Conservation (phyloP, 768 basidiomycete species). For the Phanerochaete sordida region DNA sequence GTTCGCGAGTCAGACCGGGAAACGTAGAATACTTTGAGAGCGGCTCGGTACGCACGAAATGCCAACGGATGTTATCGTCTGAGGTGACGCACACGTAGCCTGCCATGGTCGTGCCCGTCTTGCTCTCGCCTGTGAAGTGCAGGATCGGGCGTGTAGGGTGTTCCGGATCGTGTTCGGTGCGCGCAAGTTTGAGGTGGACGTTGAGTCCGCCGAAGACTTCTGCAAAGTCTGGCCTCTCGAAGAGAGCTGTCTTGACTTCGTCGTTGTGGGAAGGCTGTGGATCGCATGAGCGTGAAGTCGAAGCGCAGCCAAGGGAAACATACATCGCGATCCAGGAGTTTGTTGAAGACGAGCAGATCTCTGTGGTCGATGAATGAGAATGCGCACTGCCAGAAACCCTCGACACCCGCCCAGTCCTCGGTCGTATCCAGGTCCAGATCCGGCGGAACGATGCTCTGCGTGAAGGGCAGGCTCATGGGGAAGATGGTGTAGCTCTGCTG, state of each 20-base stretch:
- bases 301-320: no score
- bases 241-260: not conserved
- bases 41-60: conserved; percentile 45
- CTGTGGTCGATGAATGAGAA: conserved; percentile 71
- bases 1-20: not conserved
- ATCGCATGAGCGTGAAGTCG: not conserved
- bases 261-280: no score
- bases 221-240: conserved; percentile 32
- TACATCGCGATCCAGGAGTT: conserved; percentile 13
- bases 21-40: not conserved
- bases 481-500: conserved; percentile 26
- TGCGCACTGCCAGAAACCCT: conserved; percentile 57
- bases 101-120: conserved; percentile 42
- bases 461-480: conserved; percentile 50
- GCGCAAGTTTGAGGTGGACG: conserved; percentile 41
- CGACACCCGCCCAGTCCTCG: conserved; percentile 57
- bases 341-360: conserved; percentile 61
- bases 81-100: conserved; percentile 55
- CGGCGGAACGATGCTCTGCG: conserved; percentile 45
- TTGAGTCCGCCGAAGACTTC: conserved; percentile 52
- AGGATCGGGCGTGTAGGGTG: conserved; percentile 53
- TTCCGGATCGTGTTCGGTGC: conserved; percentile 39
- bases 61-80: conserved; percentile 59
- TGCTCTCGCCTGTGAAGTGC: conserved; percentile 48
- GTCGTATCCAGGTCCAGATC: conserved; percentile 34